Percentiles rank a stretch among this genome's conserved stretches.
phyloP scores from a whole-genome alignment of 371 early-diverging fungal species.

The Massospora cicadina region DNA sequence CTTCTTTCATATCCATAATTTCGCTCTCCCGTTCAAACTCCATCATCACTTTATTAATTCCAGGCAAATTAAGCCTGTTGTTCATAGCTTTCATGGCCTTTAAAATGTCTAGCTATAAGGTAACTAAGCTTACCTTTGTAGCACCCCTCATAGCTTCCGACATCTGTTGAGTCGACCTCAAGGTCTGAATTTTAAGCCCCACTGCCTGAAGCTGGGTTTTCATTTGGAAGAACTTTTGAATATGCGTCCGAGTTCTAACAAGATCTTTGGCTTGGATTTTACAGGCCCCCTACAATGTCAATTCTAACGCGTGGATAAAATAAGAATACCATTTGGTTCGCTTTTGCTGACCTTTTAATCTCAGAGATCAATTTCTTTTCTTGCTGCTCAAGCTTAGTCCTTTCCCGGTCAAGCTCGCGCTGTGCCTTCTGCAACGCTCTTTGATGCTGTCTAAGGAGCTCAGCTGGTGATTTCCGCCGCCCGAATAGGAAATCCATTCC shows the following conservation, averaged over 20 bases:
- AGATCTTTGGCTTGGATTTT: conserved; percentile 95
- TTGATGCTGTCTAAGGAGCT: conserved; percentile 79
- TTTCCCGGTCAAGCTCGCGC: conserved; percentile 85
- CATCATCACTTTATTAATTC: conserved; percentile 88
- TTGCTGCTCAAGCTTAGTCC: conserved; percentile 72
- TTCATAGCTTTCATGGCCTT: conserved; percentile 94
- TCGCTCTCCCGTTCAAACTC: conserved; percentile 90
- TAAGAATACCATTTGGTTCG: conserved; percentile 60
- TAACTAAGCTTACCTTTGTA: conserved; percentile 32
- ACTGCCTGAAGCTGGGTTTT: conserved; percentile 87
- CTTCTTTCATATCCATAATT: conserved; percentile 96
- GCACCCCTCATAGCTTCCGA: conserved; percentile 90
- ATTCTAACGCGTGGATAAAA: neutral
- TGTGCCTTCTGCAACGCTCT: conserved; percentile 73
- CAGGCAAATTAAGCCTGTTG: conserved; percentile 76
- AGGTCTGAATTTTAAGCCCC: conserved; percentile 76
- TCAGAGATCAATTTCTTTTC: conserved; percentile 89
- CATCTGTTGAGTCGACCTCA: conserved; percentile 89
- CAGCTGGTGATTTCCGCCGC: conserved; percentile 62
- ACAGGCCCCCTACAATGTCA: conserved; percentile 43
- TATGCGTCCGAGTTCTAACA: conserved; percentile 78
- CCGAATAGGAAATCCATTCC: conserved; percentile 52
- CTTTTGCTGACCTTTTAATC: conserved; percentile 81
- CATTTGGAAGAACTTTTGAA: conserved; percentile 93
- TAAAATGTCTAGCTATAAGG: neutral